A percentile compares a stretch with the other conserved stretches of the same genome.
Evolutionary conservation across 2,329 filamentous ascomycete species (phyloP).

Genomic region (Ophiostoma sp.): DNA sequence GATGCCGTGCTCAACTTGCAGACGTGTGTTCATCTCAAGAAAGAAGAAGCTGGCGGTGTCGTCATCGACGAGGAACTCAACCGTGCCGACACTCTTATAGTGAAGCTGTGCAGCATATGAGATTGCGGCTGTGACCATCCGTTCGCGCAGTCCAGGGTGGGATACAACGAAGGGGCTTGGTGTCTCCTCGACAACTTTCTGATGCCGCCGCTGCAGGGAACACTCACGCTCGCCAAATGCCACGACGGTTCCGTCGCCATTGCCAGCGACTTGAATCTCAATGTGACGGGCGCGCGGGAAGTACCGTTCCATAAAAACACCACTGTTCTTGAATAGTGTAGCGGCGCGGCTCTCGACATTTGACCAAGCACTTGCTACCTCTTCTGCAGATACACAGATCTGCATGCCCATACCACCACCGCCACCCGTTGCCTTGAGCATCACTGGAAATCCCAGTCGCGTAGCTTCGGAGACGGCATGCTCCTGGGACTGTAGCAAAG

Average conservation of each 20-base stretch:
- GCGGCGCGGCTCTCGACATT: conserved; percentile 48
- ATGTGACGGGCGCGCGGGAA: conserved; percentile 55
- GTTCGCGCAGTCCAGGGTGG: conserved; percentile 8
- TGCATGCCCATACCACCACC: conserved; percentile 82
- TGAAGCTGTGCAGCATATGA: conserved; percentile 12
- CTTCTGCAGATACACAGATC: conserved; percentile 54
- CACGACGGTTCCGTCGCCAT: conserved; percentile 50
- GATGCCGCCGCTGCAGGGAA: conserved; percentile 56
- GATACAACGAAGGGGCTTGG: conserved; percentile 47
- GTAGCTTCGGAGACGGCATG: conserved; percentile 3
- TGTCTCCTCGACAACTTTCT: conserved; percentile 62
- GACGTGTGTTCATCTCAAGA: conserved; percentile 25
- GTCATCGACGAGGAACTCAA: conserved; percentile 24
- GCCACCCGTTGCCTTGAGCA: conserved; percentile 72
- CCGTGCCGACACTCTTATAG: conserved; percentile 22
- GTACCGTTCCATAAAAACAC: conserved; percentile 54
- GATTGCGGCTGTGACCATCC: conserved; percentile 28
- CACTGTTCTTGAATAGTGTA: conserved; percentile 51
- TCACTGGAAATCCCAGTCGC: conserved; percentile 57
- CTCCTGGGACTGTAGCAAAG: neutral
- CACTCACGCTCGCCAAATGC: conserved; percentile 57
- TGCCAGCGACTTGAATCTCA: conserved; percentile 58
- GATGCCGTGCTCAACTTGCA: conserved; percentile 44
- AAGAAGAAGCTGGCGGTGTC: conserved; percentile 22
- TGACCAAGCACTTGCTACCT: conserved; percentile 41